Percentiles rank a stretch among this genome's conserved stretches.
Evolutionary conservation across 345 rosid genomes (phyloP).

Genomic region (Hibiscus mutabilis): DNA sequence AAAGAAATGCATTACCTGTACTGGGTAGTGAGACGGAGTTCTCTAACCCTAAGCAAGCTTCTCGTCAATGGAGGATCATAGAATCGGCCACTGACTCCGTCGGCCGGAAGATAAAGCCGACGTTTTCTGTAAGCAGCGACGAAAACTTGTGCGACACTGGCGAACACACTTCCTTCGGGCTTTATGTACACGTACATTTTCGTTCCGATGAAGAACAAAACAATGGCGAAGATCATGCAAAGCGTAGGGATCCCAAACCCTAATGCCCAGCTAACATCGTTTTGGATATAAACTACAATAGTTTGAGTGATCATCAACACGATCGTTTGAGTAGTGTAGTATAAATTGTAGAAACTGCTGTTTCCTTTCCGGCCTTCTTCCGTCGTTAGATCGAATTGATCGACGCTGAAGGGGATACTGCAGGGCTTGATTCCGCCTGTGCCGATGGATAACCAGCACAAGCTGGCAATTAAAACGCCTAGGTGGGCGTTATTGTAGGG

Average conservation of each 20-base stretch:
- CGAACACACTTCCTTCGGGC: conserved; percentile 66
- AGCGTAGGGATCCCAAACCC: conserved; percentile 73
- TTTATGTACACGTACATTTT: conserved; percentile 46
- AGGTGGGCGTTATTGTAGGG: conserved; percentile 31
- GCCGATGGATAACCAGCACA: conserved; percentile 50
- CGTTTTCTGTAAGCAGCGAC: conserved; percentile 55
- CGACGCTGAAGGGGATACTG: conserved; percentile 74
- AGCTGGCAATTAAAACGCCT: conserved; percentile 35
- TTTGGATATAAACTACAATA: conserved; percentile 63
- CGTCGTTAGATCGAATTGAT: conserved; percentile 64
- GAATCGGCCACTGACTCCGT: conserved; percentile 5
- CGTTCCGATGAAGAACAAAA: conserved; percentile 47
- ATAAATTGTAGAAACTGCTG: conserved; percentile 71
- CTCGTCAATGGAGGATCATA: conserved; percentile 38
- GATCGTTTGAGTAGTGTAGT: conserved; percentile 54
- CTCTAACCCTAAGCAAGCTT: conserved; percentile 11
- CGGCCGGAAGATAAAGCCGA: conserved; percentile 22
- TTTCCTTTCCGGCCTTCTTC: conserved; percentile 63
- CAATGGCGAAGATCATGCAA: conserved; percentile 45
- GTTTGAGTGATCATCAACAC: conserved; percentile 48
- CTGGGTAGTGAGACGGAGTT: conserved; percentile 41
- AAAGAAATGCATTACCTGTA: conserved; percentile 33
- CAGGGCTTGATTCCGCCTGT: conserved; percentile 75
- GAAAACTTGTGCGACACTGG: conserved; percentile 42
- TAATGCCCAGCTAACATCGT: conserved; percentile 61